Evolutionary conservation across 345 rosid genomes (phyloP), one percentile per base, ranked within the genome.

Genomic region (Bruguiera sexangula): DNA sequence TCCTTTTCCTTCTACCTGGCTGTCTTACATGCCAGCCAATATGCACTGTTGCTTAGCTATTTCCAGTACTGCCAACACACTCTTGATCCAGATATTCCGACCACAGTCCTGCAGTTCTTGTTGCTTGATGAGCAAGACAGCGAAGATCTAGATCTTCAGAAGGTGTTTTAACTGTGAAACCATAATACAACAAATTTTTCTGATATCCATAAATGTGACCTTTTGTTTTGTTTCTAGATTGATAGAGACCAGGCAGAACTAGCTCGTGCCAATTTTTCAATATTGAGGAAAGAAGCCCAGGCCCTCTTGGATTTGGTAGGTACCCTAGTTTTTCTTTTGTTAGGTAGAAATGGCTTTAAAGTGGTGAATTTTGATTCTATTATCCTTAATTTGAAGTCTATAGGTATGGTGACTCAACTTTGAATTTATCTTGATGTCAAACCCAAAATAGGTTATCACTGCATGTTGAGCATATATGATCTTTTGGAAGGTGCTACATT

Each of bases 41-140:
- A 91, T 68, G 96, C 97, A 31, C 74, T 91, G 87, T 89, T 94
- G 52, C 92, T 94, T 64, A 86, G 96, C 80, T 94, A 94, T 77
- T 85, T 94, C 71, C 98, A 94, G 87, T 94, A 91, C 73, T 91
- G 98, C 77, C 90, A 83, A 80, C 98, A 91, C 79, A 83, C 85
- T 76, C 85, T 91, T 81, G 89, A 91, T 77, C 88, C 89, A 26
- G 91, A 88, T 75, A 85, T 94, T 78, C 98, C 98, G 32, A 82
- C 87, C 52, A 73, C 88, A 67, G 85, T 91, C 80, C 75, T 94
- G 72, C 96, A 87, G 68, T 85, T 78, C 81, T 80, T 94, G 78
- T 72, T 90, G 71, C 89, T 87, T 56, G 86, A 84, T 79, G 96
- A 89, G 64, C 87, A 87, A 74, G 97, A 91, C 73, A 88, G 87